phyloP scores from a whole-genome alignment of 345 rosid genomes.

The Salix brachista region DNA sequence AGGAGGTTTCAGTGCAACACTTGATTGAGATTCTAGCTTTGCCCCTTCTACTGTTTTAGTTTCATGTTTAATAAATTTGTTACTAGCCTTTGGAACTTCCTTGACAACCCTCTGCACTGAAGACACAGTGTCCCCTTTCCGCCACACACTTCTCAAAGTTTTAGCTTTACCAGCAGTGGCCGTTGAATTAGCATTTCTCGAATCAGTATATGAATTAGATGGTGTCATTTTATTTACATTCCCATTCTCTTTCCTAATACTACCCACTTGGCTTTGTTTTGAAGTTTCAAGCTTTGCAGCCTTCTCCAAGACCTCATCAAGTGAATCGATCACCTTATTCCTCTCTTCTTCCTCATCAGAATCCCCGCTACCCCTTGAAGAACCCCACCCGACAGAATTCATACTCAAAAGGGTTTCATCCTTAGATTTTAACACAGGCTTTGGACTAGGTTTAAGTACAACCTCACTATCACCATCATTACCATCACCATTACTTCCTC shows the following conservation, averaged over 20 bases:
- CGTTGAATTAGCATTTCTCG: slow-evolving; percentile 27
- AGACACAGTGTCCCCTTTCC: slow-evolving; percentile 76
- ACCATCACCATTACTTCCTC: slow-evolving; percentile 22
- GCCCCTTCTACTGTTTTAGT: slow-evolving; percentile 25
- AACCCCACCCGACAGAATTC: slow-evolving; percentile 37
- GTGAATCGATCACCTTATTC: slow-evolving; percentile 70
- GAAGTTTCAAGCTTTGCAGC: slow-evolving; percentile 75
- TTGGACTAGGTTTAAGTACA: slow-evolving; percentile 77
- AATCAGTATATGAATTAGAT: slow-evolving; percentile 29
- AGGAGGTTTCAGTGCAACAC: slow-evolving; percentile 35
- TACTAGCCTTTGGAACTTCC: slow-evolving; percentile 45
- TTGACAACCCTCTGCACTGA: slow-evolving; percentile 56
- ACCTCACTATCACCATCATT: slow-evolving; percentile 50
- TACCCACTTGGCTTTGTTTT: slow-evolving; percentile 10
- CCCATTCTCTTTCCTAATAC: slow-evolving; percentile 28
- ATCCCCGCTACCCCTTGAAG: slow-evolving; percentile 16
- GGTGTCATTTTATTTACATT: slow-evolving; percentile 28
- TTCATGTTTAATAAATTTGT: slow-evolving; percentile 24
- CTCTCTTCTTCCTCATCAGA: slow-evolving; percentile 44
- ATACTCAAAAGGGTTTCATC: slow-evolving; percentile 25
- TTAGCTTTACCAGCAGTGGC: slow-evolving; percentile 43
- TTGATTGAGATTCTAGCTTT: slow-evolving; percentile 35
- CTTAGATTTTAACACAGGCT: slow-evolving; percentile 57
- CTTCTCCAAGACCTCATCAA: slow-evolving; percentile 85
- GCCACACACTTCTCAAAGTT: slow-evolving; percentile 90